Evolutionary conservation across 1,139 yeast species (phyloP).

Genomic region (Yamadazyma sp.): DNA sequence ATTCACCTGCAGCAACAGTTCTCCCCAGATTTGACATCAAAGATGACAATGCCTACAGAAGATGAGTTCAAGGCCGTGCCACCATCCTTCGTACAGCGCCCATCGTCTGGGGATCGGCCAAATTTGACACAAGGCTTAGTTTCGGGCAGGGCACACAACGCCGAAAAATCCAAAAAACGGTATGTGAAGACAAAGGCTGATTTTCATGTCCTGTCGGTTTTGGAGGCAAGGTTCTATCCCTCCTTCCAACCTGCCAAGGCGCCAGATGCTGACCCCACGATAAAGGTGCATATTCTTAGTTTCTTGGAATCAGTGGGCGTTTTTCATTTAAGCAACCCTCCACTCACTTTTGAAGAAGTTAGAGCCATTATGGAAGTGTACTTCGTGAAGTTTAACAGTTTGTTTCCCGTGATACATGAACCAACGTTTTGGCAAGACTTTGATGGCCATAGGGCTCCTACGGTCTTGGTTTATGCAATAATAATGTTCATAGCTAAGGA

Average conservation of each 20-base stretch:
- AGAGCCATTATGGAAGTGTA: constrained; percentile 24
- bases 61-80: no score
- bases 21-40: no score
- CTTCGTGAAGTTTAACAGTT: constrained; percentile 30
- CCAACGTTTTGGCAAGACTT: constrained; percentile 30
- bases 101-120: no score
- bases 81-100: no score
- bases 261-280: neutral
- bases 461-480: constrained; percentile 25
- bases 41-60: no score
- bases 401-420: constrained; percentile 34
- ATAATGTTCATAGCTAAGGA: constrained; percentile 31
- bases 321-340: neutral
- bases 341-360: constrained; percentile 17
- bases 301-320: constrained; percentile 1
- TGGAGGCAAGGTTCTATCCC: neutral
- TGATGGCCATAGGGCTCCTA: constrained; percentile 21
- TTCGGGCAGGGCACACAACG: neutral
- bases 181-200: neutral
- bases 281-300: neutral
- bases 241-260: no score
- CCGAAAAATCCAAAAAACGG: neutral
- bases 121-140: no score
- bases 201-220: neutral
- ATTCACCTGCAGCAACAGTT: no score